These are phyloP conservation scores for Coemansia sp. DNA, from an alignment of 192 early-diverging fungal genomes.

Conservation along the genomic window DNA sequence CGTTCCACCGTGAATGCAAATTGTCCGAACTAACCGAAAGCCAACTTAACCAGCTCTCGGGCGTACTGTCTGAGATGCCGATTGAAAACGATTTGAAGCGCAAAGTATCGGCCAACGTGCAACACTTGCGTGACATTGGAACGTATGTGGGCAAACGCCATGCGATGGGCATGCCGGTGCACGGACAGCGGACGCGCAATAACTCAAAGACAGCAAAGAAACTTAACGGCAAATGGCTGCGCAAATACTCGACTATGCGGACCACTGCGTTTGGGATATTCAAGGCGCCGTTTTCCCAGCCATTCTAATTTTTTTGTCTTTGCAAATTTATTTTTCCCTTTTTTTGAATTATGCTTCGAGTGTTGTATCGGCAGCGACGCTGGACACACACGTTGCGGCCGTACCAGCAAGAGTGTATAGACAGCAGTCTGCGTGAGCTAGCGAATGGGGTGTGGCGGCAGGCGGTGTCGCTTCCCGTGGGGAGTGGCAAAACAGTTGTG, in stretches of 20 bases:
- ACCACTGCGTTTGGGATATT: conserved; percentile 36
- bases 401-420: conserved; percentile 89
- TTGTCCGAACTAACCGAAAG: conserved; percentile 84
- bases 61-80: conserved; percentile 84
- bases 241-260: conserved; percentile 46
- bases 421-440: conserved; percentile 58
- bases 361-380: neutral
- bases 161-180: conserved; percentile 83
- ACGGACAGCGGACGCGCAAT: conserved; percentile 83
- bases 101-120: conserved; percentile 67
- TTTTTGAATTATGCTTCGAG: neutral
- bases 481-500: conserved; percentile 89
- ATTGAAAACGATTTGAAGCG: conserved; percentile 79
- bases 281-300: conserved; percentile 34
- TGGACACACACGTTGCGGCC: conserved; percentile 55
- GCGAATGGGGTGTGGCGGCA: conserved; percentile 65
- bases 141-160: conserved; percentile 82
- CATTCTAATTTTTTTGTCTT: conserved; percentile 8
- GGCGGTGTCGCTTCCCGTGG: conserved; percentile 78
- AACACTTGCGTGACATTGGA: conserved; percentile 70
- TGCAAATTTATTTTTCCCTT: conserved; percentile 9
- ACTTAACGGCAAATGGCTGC: conserved; percentile 63
- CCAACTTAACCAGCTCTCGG: conserved; percentile 83
- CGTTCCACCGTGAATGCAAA: conserved; percentile 82
- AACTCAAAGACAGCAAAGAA: conserved; percentile 86